A percentile compares a stretch with the other conserved stretches of the same genome.
phyloP scores from a whole-genome alignment of 768 basidiomycete species.

The Daedaleopsis sinensis region DNA sequence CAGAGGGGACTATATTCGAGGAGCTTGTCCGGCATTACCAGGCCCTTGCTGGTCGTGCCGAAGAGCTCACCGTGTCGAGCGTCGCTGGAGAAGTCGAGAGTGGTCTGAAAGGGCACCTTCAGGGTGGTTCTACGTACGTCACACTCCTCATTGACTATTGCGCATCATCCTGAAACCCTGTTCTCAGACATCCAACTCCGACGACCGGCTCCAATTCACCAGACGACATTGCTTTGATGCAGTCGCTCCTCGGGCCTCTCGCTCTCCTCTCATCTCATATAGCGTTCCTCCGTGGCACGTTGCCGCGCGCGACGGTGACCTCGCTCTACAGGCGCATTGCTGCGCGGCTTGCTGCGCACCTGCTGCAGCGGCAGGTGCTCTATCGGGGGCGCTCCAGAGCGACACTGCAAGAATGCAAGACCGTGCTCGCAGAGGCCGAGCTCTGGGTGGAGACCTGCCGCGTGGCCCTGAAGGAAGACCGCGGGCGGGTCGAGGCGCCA shows the following conservation, averaged over 20 bases:
- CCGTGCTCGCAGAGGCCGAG: constrained; percentile 71
- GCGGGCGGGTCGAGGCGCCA: constrained; percentile 60
- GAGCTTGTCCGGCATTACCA: constrained; percentile 68
- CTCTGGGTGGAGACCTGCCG: constrained; percentile 85
- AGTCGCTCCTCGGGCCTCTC: constrained; percentile 75
- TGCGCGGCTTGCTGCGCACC: constrained; percentile 69
- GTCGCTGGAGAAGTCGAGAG: constrained; percentile 81
- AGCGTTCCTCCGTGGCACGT: constrained; percentile 59
- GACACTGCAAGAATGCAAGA: constrained; percentile 57
- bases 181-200: constrained; percentile 24
- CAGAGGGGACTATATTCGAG: constrained; percentile 78
- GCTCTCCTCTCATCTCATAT: constrained; percentile 83
- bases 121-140: constrained; percentile 46
- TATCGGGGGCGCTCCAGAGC: constrained; percentile 72
- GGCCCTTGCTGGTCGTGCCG: constrained; percentile 65
- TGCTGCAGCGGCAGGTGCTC: constrained; percentile 80
- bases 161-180: background rate
- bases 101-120: constrained; percentile 67
- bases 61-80: constrained; percentile 87
- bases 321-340: constrained; percentile 77
- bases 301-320: constrained; percentile 61
- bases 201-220: constrained; percentile 26
- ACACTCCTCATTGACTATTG: background rate
- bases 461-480: constrained; percentile 53
- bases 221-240: constrained; percentile 56